Evolutionary conservation across 2,329 filamentous ascomycete species (phyloP).

Genomic region (Aspergillus clavatus): DNA sequence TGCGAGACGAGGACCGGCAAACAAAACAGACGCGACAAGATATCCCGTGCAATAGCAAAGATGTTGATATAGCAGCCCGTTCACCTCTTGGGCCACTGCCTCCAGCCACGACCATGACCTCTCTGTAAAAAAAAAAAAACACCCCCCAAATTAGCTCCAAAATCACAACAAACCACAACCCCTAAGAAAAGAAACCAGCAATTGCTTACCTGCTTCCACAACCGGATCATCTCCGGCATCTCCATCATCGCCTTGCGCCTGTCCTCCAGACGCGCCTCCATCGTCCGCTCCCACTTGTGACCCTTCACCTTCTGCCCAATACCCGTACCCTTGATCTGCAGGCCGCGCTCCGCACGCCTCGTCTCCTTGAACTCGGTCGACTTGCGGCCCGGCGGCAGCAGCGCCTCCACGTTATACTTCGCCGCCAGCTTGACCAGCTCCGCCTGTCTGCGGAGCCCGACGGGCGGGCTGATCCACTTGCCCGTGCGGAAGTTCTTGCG

Average conservation of each 20-base stretch:
- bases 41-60: conserved; percentile 4
- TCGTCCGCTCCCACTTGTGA: conserved; percentile 82
- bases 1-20: conserved; percentile 5
- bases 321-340: conserved; percentile 88
- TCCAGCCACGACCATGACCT: conserved; percentile 70
- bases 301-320: conserved; percentile 92
- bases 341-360: conserved; percentile 69
- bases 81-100: conserved; percentile 62
- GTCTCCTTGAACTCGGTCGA: conserved; percentile 63
- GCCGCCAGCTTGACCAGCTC: conserved; percentile 82
- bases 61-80: conserved; percentile 4
- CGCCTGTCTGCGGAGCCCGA: conserved; percentile 80
- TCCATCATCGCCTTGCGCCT: conserved; percentile 87
- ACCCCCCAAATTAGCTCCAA: conserved; percentile 35
- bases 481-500: conserved; percentile 74
- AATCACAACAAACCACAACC: too few species aligned
- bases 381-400: conserved; percentile 74
- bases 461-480: conserved; percentile 76
- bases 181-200: conserved; percentile 1
- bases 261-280: conserved; percentile 79
- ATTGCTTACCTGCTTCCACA: conserved; percentile 83
- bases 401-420: conserved; percentile 71
- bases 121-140: conserved; percentile 46
- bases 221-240: conserved; percentile 86
- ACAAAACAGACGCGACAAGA: conserved; percentile 15